These are phyloP conservation scores for Suhomyces tanzawaensis DNA, from an alignment of 805 yeast species.

Conservation along the genomic window DNA sequence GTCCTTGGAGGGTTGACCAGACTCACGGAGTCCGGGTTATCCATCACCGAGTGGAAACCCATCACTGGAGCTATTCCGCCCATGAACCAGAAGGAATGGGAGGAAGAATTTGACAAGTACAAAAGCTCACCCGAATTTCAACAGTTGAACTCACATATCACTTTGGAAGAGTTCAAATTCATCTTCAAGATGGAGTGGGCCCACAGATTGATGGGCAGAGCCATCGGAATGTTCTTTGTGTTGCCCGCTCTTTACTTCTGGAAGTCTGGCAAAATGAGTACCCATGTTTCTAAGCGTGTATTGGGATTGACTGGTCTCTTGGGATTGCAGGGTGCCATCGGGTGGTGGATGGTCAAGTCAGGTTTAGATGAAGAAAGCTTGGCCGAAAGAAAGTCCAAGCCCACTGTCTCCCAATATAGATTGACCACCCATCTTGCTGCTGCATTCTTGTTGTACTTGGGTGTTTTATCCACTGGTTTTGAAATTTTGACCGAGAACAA, in stretches of 20 bases:
- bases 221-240: constrained; percentile 80
- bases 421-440: constrained; percentile 92
- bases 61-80: constrained; percentile 96
- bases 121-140: constrained; percentile 86
- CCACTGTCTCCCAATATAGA: constrained; percentile 96
- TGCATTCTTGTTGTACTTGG: constrained; percentile 82
- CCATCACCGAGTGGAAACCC: constrained; percentile 98
- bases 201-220: constrained; percentile 88
- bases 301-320: constrained; percentile 71
- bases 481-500: constrained; percentile 73
- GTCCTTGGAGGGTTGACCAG: constrained; percentile 96
- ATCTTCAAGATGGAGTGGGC: constrained; percentile 98
- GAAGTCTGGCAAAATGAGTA: constrained; percentile 59
- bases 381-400: constrained; percentile 79
- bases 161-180: constrained; percentile 89
- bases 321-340: constrained; percentile 93
- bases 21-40: constrained; percentile 90
- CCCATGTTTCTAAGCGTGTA: constrained; percentile 64
- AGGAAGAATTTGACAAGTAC: constrained; percentile 76
- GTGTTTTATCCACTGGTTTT: constrained; percentile 88
- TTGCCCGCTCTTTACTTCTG: constrained; percentile 85
- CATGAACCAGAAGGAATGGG: constrained; percentile 76
- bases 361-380: constrained; percentile 83
- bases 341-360: constrained; percentile 99
- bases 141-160: constrained; percentile 83